Percentiles rank a stretch among this genome's conserved stretches.
phyloP scores from a whole-genome alignment of 495 filamentous ascomycete species.

The Annulohypoxylon moriforme region DNA sequence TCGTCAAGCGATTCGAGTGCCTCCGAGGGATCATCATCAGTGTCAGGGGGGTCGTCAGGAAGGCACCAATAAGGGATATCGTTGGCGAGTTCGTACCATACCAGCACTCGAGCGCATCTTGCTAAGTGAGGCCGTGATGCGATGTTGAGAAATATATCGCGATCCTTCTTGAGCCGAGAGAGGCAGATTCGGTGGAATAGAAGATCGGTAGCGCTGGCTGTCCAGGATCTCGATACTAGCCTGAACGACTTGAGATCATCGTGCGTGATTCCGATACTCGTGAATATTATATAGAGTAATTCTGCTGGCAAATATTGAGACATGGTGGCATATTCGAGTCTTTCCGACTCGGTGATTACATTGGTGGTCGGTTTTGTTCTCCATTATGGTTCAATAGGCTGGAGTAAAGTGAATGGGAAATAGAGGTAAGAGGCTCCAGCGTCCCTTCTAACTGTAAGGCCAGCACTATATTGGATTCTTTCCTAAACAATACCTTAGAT shows the following conservation, averaged over 20 bases:
- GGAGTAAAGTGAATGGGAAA: too few species aligned
- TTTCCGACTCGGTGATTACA: background rate
- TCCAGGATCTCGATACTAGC: background rate
- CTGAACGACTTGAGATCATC: conserved; percentile 16
- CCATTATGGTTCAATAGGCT: background rate
- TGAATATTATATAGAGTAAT: conserved; percentile 3
- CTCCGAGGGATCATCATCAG: background rate
- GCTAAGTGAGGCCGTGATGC: background rate
- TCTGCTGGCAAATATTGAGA: background rate
- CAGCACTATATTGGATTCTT: too few species aligned
- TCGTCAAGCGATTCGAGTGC: background rate
- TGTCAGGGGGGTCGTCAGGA: background rate
- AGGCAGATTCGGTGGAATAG: conserved; percentile 13
- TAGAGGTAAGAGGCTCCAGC: too few species aligned
- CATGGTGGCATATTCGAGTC: background rate
- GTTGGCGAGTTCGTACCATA: conserved; percentile 17
- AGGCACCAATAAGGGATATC: background rate
- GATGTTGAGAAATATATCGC: conserved; percentile 20
- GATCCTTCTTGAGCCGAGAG: conserved; percentile 9
- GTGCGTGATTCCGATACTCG: background rate
- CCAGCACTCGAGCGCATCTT: background rate
- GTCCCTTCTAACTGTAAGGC: too few species aligned
- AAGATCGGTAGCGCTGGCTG: background rate
- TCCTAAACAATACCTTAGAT: too few species aligned
- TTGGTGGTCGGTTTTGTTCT: background rate